Percentiles rank a stretch among this genome's conserved stretches.
These are phyloP conservation scores for Carpinus fangiana DNA, from an alignment of 306 rosid genomes.

Conservation along the genomic window DNA sequence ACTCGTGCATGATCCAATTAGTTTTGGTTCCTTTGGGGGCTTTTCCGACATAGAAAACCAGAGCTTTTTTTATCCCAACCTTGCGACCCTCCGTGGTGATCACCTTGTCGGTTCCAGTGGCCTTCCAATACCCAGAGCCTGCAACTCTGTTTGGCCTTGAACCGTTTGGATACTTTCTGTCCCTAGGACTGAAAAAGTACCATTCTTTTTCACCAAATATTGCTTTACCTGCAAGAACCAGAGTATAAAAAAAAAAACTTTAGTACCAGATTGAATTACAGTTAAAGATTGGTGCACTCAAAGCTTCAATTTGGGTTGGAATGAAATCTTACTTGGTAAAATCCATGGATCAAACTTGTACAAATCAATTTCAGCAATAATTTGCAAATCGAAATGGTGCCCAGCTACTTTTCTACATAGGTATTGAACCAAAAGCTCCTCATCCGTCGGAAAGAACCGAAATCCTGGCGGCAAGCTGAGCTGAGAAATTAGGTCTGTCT, in stretches of 20 bases:
- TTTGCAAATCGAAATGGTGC: constrained; percentile 67
- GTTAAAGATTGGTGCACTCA: not conserved
- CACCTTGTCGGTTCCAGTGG: constrained; percentile 85
- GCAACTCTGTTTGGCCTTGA: constrained; percentile 92
- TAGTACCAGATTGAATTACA: not conserved
- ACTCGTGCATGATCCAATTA: constrained; percentile 97
- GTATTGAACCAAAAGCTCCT: constrained; percentile 89
- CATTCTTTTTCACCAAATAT: constrained; percentile 91
- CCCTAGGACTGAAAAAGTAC: constrained; percentile 91
- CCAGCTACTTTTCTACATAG: constrained; percentile 91
- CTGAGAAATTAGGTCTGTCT: constrained; percentile 59
- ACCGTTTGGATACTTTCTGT: constrained; percentile 87
- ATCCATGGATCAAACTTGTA: constrained; percentile 94
- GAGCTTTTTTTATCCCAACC: constrained; percentile 90
- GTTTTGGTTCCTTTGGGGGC: constrained; percentile 94
- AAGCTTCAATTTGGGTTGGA: not conserved
- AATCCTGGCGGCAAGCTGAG: constrained; percentile 89
- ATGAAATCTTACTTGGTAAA: constrained; percentile 60
- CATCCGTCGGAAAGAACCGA: constrained; percentile 84
- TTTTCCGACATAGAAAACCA: constrained; percentile 87
- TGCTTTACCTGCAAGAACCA: constrained; percentile 58
- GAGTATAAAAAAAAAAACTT: not conserved
- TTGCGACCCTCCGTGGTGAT: constrained; percentile 77
- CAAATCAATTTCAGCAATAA: constrained; percentile 80
- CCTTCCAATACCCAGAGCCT: constrained; percentile 97